These are phyloP conservation scores for Drechslerella dactyloides DNA, from an alignment of 2,329 filamentous ascomycete genomes.

Conservation along the genomic window DNA sequence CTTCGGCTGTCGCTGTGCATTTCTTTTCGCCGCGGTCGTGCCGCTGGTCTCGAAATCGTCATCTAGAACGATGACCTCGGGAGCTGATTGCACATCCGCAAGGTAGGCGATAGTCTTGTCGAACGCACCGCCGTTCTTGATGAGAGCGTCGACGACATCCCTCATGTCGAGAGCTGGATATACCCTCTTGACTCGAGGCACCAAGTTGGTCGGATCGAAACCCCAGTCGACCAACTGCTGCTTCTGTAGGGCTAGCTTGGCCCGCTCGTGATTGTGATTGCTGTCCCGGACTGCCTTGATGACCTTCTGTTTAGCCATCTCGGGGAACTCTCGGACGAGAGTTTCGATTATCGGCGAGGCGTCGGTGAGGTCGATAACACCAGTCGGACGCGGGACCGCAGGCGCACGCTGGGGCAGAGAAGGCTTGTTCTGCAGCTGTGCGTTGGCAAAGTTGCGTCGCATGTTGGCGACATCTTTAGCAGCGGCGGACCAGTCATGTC, in stretches of 20 bases:
- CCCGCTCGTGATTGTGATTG: constrained; percentile 36
- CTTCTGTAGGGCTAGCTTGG: constrained; percentile 35
- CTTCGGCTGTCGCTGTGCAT: constrained; percentile 28
- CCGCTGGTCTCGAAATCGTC: constrained; percentile 55
- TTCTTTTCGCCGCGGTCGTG: constrained; percentile 23
- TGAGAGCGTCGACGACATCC: constrained; percentile 29
- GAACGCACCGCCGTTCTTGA: constrained; percentile 52
- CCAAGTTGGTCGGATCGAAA: constrained; percentile 12
- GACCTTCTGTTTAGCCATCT: constrained; percentile 27
- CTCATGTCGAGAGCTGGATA: constrained; percentile 32
- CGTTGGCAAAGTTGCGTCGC: constrained; percentile 16
- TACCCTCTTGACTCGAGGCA: constrained; percentile 35
- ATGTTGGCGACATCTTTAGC: constrained; percentile 31
- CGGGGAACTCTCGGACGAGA: constrained; percentile 33
- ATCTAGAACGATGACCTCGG: constrained; percentile 52
- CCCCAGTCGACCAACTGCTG: constrained; percentile 36
- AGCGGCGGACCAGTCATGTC: constrained; percentile 30
- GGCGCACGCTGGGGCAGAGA: constrained; percentile 17
- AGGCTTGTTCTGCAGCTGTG: constrained; percentile 15
- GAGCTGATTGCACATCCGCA: constrained; percentile 52
- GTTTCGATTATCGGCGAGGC: constrained; percentile 18
- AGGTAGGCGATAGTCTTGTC: constrained; percentile 55
- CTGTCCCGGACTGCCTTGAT: constrained; percentile 39
- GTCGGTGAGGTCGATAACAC: constrained; percentile 39
- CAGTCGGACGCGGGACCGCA: constrained; percentile 16